Conservation (phyloP, 768 basidiomycete species). For the Rhodocollybia butyracea region DNA sequence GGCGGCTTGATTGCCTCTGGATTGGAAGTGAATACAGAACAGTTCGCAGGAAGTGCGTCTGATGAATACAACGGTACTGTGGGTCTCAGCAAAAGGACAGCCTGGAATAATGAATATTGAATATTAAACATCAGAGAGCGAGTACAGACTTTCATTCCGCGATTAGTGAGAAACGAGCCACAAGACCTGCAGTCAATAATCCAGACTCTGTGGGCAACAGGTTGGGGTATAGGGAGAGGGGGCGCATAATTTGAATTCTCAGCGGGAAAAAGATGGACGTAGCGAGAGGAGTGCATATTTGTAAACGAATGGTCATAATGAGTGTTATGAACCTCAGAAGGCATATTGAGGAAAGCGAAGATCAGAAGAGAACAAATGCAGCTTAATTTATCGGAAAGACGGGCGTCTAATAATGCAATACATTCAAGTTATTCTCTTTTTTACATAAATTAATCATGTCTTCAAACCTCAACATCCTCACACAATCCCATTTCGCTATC, state of each 20-base stretch:
- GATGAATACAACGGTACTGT: constrained; percentile 81
- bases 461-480: constrained; percentile 52
- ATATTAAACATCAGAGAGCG: neutral
- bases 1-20: constrained; percentile 38
- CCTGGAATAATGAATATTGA: constrained; percentile 38
- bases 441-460: constrained; percentile 1
- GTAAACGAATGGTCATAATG: constrained; percentile 23
- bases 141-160: constrained; percentile 71
- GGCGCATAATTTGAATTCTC: constrained; percentile 14
- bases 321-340: no score
- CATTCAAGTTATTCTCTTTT: no score
- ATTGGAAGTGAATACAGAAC: constrained; percentile 59
- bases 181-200: constrained; percentile 77
- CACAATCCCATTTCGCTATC: constrained; percentile 58
- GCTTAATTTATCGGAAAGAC: no score
- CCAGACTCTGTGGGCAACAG: constrained; percentile 71
- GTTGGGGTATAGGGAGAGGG: constrained; percentile 33
- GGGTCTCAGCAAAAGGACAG: constrained; percentile 78
- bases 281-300: constrained; percentile 27
- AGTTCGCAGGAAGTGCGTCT: constrained; percentile 75
- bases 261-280: constrained; percentile 32
- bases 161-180: constrained; percentile 71
- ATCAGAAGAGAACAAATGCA: no score
- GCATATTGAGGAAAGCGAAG: no score
- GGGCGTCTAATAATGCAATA: no score